Evolutionary conservation across 331 rosid genomes (phyloP).

Genomic region (Ulmus americana): DNA sequence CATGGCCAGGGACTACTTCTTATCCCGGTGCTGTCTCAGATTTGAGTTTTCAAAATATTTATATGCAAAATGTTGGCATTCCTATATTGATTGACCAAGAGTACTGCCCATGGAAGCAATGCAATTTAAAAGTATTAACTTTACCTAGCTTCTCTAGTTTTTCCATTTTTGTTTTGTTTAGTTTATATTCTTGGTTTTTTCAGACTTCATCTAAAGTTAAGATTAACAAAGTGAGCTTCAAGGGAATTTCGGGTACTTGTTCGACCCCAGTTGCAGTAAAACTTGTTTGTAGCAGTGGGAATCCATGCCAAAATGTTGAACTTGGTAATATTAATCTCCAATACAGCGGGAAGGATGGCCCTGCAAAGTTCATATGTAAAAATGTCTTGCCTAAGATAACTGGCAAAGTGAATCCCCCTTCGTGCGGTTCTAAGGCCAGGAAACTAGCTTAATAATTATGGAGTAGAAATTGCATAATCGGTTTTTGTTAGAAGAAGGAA

Average conservation of each 20-base stretch:
- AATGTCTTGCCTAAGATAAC: too few relatives aligned
- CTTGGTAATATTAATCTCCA: too few relatives aligned
- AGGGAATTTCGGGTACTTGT: not conserved
- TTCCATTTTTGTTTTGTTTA: not conserved
- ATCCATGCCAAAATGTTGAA: too few relatives aligned
- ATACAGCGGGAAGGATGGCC: too few relatives aligned
- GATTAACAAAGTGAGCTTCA: constrained; percentile 9
- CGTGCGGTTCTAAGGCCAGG: too few relatives aligned
- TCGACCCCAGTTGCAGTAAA: too few relatives aligned
- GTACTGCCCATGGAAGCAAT: constrained; percentile 15
- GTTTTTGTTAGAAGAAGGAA: too few relatives aligned
- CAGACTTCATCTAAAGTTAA: constrained; percentile 5
- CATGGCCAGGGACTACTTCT: constrained; percentile 25
- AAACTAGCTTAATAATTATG: too few relatives aligned
- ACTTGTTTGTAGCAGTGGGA: too few relatives aligned
- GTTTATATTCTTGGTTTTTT: not conserved
- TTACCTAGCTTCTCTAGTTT: not conserved
- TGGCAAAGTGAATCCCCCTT: too few relatives aligned
- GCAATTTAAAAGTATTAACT: not conserved
- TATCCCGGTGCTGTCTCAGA: not conserved
- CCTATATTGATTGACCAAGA: constrained; percentile 19
- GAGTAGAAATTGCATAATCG: too few relatives aligned
- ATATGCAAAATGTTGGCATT: constrained; percentile 18
- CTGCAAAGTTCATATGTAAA: too few relatives aligned
- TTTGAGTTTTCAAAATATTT: constrained; percentile 26